Percentiles rank a stretch among this genome's conserved stretches.
phyloP scores from a whole-genome alignment of 2,329 filamentous ascomycete species.

The Trichoderma sp. region DNA sequence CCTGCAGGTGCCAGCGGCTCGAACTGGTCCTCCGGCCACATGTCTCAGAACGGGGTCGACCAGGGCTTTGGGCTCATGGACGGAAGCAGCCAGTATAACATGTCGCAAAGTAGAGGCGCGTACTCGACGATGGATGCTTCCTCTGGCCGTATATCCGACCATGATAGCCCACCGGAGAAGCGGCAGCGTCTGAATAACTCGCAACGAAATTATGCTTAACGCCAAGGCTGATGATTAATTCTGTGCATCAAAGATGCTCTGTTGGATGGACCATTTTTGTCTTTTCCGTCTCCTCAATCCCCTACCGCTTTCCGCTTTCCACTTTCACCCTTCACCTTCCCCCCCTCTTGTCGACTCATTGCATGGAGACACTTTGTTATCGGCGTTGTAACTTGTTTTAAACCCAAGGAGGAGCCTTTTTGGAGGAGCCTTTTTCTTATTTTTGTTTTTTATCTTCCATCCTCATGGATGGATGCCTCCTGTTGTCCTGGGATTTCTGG shows the following conservation, averaged over 20 bases:
- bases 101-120: constrained; percentile 5
- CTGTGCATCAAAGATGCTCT: neutral
- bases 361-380: constrained; percentile 9
- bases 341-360: neutral
- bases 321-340: neutral
- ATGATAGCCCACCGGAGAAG: constrained; percentile 51
- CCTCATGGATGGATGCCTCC: neutral
- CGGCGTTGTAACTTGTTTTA: constrained; percentile 17
- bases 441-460: neutral
- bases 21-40: constrained; percentile 52
- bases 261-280: neutral
- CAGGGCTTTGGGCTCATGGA: constrained; percentile 48
- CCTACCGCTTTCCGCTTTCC: neutral
- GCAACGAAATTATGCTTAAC: constrained; percentile 42
- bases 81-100: constrained; percentile 39
- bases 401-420: constrained; percentile 16
- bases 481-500: constrained; percentile 1
- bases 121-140: constrained; percentile 30
- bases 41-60: constrained; percentile 47
- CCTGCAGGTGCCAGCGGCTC: constrained; percentile 47
- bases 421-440: constrained; percentile 9
- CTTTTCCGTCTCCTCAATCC: neutral
- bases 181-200: constrained; percentile 50
- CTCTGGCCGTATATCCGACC: constrained; percentile 36
- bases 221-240: neutral